Evolutionary conservation across 2,329 filamentous ascomycete species (phyloP).

Genomic region (Epichloe bromicola): DNA sequence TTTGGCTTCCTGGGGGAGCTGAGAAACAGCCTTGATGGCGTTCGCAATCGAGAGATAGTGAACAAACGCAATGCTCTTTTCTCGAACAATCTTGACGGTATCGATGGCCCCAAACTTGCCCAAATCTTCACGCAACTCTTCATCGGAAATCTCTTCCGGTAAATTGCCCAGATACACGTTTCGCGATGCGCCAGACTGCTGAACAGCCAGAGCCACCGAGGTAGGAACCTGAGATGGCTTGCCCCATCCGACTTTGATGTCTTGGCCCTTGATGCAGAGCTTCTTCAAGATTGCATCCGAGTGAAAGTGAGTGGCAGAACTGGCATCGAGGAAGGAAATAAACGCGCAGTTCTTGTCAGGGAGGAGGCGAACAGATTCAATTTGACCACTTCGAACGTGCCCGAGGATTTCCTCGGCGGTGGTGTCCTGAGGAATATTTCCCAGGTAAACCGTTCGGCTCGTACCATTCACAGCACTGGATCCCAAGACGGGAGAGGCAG

Average conservation of each 20-base stretch:
- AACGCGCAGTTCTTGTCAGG: constrained; percentile 99
- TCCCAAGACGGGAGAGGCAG: constrained; percentile 63
- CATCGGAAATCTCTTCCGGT: constrained; percentile 78
- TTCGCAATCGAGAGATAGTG: constrained; percentile 97
- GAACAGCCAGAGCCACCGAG: constrained; percentile 90
- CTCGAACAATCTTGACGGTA: constrained; percentile 92
- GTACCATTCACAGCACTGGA: constrained; percentile 79
- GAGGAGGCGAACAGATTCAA: constrained; percentile 93
- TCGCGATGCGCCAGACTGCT: constrained; percentile 90
- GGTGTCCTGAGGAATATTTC: constrained; percentile 97
- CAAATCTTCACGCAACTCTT: constrained; percentile 85
- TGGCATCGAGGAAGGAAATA: constrained; percentile 96
- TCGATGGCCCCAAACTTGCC: constrained; percentile 95
- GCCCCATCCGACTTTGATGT: constrained; percentile 99
- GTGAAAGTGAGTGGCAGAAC: constrained; percentile 96
- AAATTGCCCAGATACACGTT: constrained; percentile 96
- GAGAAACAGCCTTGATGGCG: constrained; percentile 93
- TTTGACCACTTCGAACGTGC: constrained; percentile 93
- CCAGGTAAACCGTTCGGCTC: constrained; percentile 91
- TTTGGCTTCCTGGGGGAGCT: constrained; percentile 84
- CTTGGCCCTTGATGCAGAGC: constrained; percentile 93
- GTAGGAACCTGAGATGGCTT: constrained; percentile 97
- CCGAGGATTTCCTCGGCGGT: constrained; percentile 91
- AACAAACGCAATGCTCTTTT: constrained; percentile 96
- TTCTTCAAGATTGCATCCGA: constrained; percentile 99